Evolutionary conservation across 2,329 filamentous ascomycete genomes (phyloP), one percentile per base, ranked within the genome.

Genomic region (Colletotrichum sp.): DNA sequence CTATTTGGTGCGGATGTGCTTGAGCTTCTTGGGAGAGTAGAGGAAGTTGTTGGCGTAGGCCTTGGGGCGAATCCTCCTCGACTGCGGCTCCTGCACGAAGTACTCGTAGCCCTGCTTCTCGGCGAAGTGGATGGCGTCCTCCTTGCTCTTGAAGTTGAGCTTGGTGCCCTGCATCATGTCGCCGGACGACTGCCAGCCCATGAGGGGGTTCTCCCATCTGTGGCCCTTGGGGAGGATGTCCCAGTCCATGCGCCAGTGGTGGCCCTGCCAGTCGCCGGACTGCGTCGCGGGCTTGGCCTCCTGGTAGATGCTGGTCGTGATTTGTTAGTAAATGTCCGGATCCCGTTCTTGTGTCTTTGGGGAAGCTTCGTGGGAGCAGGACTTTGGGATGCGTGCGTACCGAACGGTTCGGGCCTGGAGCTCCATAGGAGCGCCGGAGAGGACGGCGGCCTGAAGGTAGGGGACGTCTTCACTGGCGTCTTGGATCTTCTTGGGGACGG

Each of bases 91-190:
- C 89, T 99, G 97, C 28, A 99, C 96, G 85, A 97, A 99, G 87
- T 98, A 99, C 85, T 99, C 96, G 84, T 99, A 99, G 44, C 98
- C 97, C 86, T 99, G 97, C 91, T 99, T 99, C 88, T 99, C 95
- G 28, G 98, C 97, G 83, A 99, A 99, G 75, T 90, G 89, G 82
- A 99, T 96, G 79, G 97, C 97, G 81, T 98, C 96, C 84, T 99
- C 96, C 90, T 98, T 99, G 81, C 89, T 91, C 86, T 95, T 95
- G 91, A 99, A 99, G 86, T 93, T 93, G 81, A 99, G 87, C 84
- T 96, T 92, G 65, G 96, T 98, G 82, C 96, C 96, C 86, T 99
- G 96, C 95, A 99, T 97, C 83, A 92, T 92, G 86, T 99, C 97
- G 72, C 91, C 96, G 21, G 96, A 98, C 28, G 96, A 99, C 85